Evolutionary conservation across 192 early-diverging fungal species (phyloP), one percentile per base, ranked within the genome.

Genomic region (Martensiomyces pterosporus): DNA sequence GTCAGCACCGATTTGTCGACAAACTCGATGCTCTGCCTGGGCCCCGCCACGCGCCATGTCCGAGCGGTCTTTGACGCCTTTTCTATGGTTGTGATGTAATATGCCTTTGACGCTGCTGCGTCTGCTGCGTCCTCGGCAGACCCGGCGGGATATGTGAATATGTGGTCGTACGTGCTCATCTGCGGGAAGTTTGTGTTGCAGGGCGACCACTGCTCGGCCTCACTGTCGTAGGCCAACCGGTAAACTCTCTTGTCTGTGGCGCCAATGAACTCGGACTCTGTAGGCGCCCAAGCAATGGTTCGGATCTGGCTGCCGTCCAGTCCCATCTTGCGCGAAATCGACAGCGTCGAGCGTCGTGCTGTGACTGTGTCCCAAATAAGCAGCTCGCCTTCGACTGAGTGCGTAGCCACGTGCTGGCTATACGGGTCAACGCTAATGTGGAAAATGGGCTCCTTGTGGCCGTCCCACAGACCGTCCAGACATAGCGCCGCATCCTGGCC

Each of bases 341-440:
- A 25, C 10, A 39, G 33, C 16, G 24, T 17, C 17, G 15, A 33
- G 12, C 25, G 24, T 14, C 21, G 4, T 8, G 25, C 39, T 1
- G 49, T 7, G 14, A 41, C 45, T 3, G 49, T 39, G 18, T 64
- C 61, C 72, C 72, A 75, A 22, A 75, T 63, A 16, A 75, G 66
- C 34, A 75, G 48, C 49, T 75, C 66, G 33, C 66, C 66, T 24
- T 75, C 72, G 10, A 38, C 26, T 8, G 64, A 67, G 33, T 75
- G 66, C 0, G 72, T 68, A 1, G 72, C 72, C 13, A 75, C 50
- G 25, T 57, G 52, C 24, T 55, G 57, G 27, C 72, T 64, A 32
- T 64, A 75, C 12, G 72, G 72, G 35, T 75, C 66, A 4, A 75
- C 72, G 37, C 72, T 75, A 34, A 75, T 75, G 50, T 75, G 72